Evolutionary conservation across 2,329 filamentous ascomycete genomes (phyloP), one percentile per base, ranked within the genome.

Genomic region (Curvularia spicifera): DNA sequence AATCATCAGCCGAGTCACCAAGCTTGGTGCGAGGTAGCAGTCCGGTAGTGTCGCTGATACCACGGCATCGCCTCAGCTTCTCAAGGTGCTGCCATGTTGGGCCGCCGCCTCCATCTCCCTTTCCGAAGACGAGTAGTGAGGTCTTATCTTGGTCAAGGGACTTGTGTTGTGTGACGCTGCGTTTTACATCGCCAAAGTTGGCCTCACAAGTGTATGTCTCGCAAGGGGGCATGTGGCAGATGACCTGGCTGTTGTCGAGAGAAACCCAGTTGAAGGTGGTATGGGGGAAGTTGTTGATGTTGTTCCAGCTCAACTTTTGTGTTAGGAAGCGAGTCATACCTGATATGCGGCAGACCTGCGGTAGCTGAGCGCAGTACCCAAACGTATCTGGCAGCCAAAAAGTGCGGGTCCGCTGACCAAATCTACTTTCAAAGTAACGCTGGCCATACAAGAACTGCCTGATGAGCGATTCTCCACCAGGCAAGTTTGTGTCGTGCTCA

Each of bases 341-440:
- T n/a, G 95, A 91, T 28, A 97, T 82, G 3, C 94, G 90, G 74
- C 93, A 98, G 42, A 99, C 82, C 73, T 99, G 95, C 12, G 95
- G 95, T 42, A 99, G 85, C 78, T 99, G 95, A 49, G 90, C 90
- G 0, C 93, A 97, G 79, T 99, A 99, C 13, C 95, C 95, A 79
- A 99, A 99, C 0, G 95, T 99, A 76, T 99, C 95, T 0, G 95
- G 95, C 6, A 99, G 84, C 95, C 95, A 99, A 78, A 99, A 99
- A 0, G 95, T 98, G 66, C 86, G 87, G 77, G 89, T 94, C 63
- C 95, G 87, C 70, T 91, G 85, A 43, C 95, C 95, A 75, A 99
- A 99, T 66, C 91, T 88, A 76, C 90, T 91, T 77, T 99, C 90
- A 67, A 97, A 99, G 80, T 94, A 96, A 40, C 95, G 85, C 75